A percentile compares a stretch with the other conserved stretches of the same genome.
phyloP scores from a whole-genome alignment of 192 early-diverging fungal genomes.

The Irineochytrium annulatum region DNA sequence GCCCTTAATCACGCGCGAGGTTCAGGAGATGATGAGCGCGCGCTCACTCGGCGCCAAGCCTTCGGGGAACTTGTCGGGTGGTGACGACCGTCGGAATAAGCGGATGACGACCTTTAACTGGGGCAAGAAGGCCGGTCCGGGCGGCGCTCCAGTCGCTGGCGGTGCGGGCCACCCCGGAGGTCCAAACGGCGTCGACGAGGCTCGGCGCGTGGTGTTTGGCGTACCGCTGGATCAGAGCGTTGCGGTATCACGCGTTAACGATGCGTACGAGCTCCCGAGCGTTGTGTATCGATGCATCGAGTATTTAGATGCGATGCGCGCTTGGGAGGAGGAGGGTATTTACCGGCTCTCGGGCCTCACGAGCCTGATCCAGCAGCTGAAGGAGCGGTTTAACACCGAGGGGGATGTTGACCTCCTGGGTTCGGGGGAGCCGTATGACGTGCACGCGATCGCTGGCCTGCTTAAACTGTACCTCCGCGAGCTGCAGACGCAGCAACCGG shows the following conservation, averaged over 20 bases:
- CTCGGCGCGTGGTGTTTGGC: constrained; percentile 68
- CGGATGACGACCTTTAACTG: constrained; percentile 33
- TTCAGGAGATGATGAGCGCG: too few relatives aligned
- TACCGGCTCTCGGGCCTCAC: constrained; percentile 86
- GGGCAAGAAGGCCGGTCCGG: constrained; percentile 25
- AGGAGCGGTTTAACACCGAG: constrained; percentile 77
- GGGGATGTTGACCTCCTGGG: constrained; percentile 70
- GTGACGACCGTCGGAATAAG: constrained; percentile 1
- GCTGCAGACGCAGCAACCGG: constrained; percentile 64
- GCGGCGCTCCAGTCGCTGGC: not conserved
- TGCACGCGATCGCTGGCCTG: constrained; percentile 90
- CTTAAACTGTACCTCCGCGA: constrained; percentile 91
- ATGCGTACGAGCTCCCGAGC: constrained; percentile 79
- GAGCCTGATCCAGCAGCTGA: constrained; percentile 67
- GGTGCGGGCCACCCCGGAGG: too few relatives aligned
- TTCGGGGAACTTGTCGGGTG: not conserved
- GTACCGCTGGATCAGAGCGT: constrained; percentile 78
- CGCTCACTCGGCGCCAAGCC: not conserved
- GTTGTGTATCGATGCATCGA: constrained; percentile 95
- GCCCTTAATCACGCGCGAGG: constrained; percentile 17
- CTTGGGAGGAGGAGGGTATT: constrained; percentile 87
- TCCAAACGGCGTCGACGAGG: not conserved
- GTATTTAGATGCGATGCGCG: constrained; percentile 71
- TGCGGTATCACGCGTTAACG: constrained; percentile 62
- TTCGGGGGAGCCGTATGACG: constrained; percentile 64